A percentile compares a stretch with the other conserved stretches of the same genome.
These are phyloP conservation scores for Athelia psychrophila DNA, from an alignment of 1,284 basidiomycete species.

Conservation along the genomic window DNA sequence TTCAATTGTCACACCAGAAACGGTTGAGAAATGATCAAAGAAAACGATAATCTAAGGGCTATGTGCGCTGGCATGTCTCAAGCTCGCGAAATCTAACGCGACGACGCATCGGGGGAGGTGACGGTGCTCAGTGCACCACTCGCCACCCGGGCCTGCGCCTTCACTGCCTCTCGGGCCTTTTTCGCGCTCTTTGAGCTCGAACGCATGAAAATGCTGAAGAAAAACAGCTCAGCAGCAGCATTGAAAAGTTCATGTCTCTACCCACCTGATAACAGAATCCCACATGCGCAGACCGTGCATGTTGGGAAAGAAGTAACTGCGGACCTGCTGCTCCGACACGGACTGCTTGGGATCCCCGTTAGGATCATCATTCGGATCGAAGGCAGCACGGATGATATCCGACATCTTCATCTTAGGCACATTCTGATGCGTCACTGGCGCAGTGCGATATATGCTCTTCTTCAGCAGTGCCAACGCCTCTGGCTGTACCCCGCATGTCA, in stretches of 20 bases:
- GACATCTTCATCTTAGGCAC: slow-evolving; percentile 46
- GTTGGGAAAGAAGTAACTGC: slow-evolving; percentile 32
- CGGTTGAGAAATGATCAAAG: too few species aligned
- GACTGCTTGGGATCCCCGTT: slow-evolving; percentile 49
- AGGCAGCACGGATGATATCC: slow-evolving; percentile 45
- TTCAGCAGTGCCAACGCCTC: slow-evolving; percentile 55
- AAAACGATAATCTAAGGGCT: too few species aligned
- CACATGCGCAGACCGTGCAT: slow-evolving; percentile 55
- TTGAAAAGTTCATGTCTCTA: not conserved
- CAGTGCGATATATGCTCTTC: slow-evolving; percentile 55
- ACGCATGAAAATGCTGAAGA: slow-evolving; percentile 43
- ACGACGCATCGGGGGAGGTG: too few species aligned
- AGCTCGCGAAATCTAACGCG: too few species aligned
- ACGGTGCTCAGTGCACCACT: not conserved
- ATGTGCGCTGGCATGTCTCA: too few species aligned
- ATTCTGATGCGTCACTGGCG: slow-evolving; percentile 50
- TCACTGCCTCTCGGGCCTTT: slow-evolving; percentile 8
- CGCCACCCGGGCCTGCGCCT: slow-evolving; percentile 14
- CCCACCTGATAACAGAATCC: slow-evolving; percentile 48
- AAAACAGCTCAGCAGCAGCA: slow-evolving; percentile 6
- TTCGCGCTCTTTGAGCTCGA: slow-evolving; percentile 40
- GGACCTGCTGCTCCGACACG: slow-evolving; percentile 54
- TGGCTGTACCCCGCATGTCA: slow-evolving; percentile 28
- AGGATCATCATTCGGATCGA: slow-evolving; percentile 51
- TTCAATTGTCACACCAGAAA: too few species aligned